A percentile compares a stretch with the other conserved stretches of the same genome.
Conservation (phyloP, 495 filamentous ascomycete genomes). For the Aspergillus conjunctus region DNA sequence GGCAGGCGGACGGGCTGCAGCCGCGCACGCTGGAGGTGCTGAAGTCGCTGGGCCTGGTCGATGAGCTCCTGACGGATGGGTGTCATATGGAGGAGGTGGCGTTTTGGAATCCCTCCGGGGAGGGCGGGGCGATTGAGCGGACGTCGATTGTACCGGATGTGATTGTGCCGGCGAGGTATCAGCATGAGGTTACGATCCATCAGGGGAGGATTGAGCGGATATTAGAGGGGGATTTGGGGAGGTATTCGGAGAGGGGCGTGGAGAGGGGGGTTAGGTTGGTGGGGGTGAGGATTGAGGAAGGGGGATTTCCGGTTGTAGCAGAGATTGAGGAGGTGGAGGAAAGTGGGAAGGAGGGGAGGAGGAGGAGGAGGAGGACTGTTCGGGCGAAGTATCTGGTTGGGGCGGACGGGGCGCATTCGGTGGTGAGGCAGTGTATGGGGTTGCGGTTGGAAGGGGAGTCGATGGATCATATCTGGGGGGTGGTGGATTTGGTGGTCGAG, state of each 20-base stretch:
- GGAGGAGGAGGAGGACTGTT: constrained; percentile 38
- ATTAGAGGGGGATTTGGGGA: constrained; percentile 56
- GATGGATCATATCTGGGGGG: constrained; percentile 67
- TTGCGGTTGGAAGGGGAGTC: constrained; percentile 62
- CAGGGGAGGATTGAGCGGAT: constrained; percentile 65
- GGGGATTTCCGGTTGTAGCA: constrained; percentile 50
- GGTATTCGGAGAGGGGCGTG: constrained; percentile 54
- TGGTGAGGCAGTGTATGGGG: constrained; percentile 59
- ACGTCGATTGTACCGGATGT: constrained; percentile 53
- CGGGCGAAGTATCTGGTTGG: constrained; percentile 68
- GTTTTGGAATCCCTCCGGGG: constrained; percentile 51
- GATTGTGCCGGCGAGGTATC: constrained; percentile 47
- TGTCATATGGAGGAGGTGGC: constrained; percentile 48
- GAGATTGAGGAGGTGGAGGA: constrained; percentile 40
- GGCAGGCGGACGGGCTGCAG: constrained; percentile 67
- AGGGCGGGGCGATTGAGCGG: constrained; percentile 53
- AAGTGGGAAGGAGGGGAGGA: constrained; percentile 40
- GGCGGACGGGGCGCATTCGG: constrained; percentile 67
- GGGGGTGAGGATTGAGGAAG: constrained; percentile 57
- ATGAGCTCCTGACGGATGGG: constrained; percentile 42
- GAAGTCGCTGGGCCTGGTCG: constrained; percentile 40
- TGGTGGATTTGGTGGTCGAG: constrained; percentile 65
- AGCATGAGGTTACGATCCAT: constrained; percentile 61
- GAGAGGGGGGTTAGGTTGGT: constrained; percentile 54
- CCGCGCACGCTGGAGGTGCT: constrained; percentile 68